Evolutionary conservation across 257 asterid species (phyloP), one percentile per base, ranked within the genome.

Genomic region (Plantago major): DNA sequence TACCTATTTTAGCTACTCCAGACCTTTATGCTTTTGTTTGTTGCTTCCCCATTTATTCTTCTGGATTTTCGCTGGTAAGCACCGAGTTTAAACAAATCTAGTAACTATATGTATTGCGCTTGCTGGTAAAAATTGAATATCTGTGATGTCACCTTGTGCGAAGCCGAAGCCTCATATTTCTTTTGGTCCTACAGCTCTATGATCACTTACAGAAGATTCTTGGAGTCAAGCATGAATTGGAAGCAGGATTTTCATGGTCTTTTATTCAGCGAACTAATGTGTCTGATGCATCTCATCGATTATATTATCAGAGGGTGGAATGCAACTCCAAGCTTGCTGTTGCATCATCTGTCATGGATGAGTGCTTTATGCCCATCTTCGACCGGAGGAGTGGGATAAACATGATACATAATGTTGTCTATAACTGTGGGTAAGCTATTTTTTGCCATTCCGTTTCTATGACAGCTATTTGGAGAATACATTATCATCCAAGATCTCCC

Each of bases 281-380:
- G 17, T 79, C 84, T 64, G 95, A 90, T 73, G 55, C 83, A 49
- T 69, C 88, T 5, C 77, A 71, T 64, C 83, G 81, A 68, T 76
- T 76, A 38, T 87, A 79, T 71, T 73, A 93, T 62, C 83, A 76
- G 74, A 78, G 89, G 67, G 96, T 87, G 68, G 99, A 93, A 78
- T 77, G 97, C 88, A 93, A 89, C 75, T 85, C 99, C 40, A 93
- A 93, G 80, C 82, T 93, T 66, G 97, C 96, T 66, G 94, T 93
- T 63, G 94, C 97, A 10, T 72, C 81, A 58, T 78, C 92, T 53
- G 86, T 89, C 16, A 82, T 93, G 94, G 88, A 93, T 66, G 99
- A 93, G 74, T 93, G 99, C 76, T 87, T 93, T 79, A 66, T 89
- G 82, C 99, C 99, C 53, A 85, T 87, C 46, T 61, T 80, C 71